Percentiles rank a stretch among this genome's conserved stretches.
Conservation (phyloP, 805 yeast genomes). For the Ogataea trehaloabstinens region DNA sequence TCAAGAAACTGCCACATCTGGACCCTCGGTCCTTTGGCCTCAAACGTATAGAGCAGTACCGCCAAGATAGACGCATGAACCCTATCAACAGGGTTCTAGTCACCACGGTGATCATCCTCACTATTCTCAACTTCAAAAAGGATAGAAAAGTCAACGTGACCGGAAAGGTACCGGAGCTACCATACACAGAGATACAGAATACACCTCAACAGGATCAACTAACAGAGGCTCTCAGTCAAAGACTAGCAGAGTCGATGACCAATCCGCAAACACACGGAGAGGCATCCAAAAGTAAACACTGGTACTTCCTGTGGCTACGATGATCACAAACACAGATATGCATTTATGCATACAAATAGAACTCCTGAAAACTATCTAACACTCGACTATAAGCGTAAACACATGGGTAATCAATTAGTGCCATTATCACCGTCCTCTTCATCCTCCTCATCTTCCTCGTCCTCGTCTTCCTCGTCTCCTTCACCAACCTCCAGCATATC, state of each 20-base stretch:
- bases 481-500: slow-evolving; percentile 62
- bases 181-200: slow-evolving; percentile 21
- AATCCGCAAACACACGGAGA: neutral
- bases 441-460: slow-evolving; percentile 18
- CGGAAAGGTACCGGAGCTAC: slow-evolving; percentile 32
- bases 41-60: slow-evolving; percentile 41
- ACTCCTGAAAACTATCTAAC: neutral
- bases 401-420: too few relatives aligned
- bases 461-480: slow-evolving; percentile 37
- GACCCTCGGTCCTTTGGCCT: slow-evolving; percentile 38
- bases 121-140: slow-evolving; percentile 51
- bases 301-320: slow-evolving; percentile 55
- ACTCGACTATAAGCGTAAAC: too few relatives aligned
- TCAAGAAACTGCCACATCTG: slow-evolving; percentile 34
- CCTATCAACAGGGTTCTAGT: slow-evolving; percentile 55
- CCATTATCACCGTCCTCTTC: slow-evolving; percentile 16
- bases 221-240: slow-evolving; percentile 14
- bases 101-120: slow-evolving; percentile 45
- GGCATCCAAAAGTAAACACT: slow-evolving; percentile 27
- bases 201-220: slow-evolving; percentile 9
- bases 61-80: slow-evolving; percentile 53
- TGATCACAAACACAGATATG: slow-evolving; percentile 15
- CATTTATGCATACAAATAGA: slow-evolving; percentile 4
- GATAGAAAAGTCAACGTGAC: slow-evolving; percentile 41
- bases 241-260: slow-evolving; percentile 4